phyloP scores from a whole-genome alignment of 257 asterid species.

The Salvia miltiorrhiza region DNA sequence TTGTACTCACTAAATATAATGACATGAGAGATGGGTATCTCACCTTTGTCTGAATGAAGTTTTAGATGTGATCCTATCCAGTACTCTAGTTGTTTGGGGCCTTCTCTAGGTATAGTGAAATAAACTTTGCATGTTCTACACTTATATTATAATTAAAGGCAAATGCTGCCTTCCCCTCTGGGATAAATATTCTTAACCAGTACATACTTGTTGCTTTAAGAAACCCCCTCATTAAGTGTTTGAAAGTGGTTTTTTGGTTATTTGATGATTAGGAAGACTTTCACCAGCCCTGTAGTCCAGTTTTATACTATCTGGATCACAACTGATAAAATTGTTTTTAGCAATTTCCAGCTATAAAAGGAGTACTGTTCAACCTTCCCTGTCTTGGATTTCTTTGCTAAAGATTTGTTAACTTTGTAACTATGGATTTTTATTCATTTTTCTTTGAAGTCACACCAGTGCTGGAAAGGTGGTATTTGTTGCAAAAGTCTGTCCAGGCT shows the following conservation, averaged over 20 bases:
- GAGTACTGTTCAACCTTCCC: background rate
- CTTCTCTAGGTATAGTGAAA: background rate
- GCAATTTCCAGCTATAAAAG: background rate
- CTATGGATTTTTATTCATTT: background rate
- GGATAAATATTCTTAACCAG: too few species aligned
- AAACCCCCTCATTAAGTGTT: background rate
- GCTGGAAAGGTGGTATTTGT: background rate
- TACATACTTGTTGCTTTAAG: background rate
- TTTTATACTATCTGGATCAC: background rate
- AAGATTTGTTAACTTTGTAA: background rate
- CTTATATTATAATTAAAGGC: background rate
- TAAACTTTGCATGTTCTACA: background rate
- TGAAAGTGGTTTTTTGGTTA: background rate
- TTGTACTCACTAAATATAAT: background rate
- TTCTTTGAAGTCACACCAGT: background rate
- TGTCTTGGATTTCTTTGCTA: background rate
- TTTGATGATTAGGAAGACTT: background rate
- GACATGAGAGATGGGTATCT: background rate
- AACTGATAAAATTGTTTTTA: background rate
- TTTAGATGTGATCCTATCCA: background rate
- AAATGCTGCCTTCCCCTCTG: too few species aligned
- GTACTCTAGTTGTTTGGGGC: background rate
- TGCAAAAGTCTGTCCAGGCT: background rate
- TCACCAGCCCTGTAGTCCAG: background rate
- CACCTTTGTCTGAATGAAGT: background rate